phyloP scores from a whole-genome alignment of 768 basidiomycete species.

The Rhizopogon rudus region DNA sequence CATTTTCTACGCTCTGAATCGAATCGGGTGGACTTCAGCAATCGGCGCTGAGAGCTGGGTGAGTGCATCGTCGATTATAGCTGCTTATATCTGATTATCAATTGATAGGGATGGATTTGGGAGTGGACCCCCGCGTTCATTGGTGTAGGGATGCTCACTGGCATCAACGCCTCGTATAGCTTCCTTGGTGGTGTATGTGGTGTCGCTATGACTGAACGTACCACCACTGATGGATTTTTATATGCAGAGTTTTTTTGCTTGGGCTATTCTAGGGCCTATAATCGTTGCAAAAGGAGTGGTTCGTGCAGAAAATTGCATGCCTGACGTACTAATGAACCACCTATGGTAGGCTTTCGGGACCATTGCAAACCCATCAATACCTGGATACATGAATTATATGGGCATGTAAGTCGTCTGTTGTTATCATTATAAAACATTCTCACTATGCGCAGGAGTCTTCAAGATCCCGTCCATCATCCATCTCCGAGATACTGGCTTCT shows the following conservation, averaged over 20 bases:
- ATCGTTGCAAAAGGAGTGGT: conserved; percentile 43
- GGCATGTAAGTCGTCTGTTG: neutral
- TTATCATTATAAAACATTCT: neutral
- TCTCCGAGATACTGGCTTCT: conserved; percentile 53
- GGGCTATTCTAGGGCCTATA: conserved; percentile 55
- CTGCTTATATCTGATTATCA: neutral
- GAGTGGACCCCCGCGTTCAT: conserved; percentile 47
- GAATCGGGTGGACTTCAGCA: conserved; percentile 51
- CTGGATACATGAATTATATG: conserved; percentile 3
- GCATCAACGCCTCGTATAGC: conserved; percentile 49
- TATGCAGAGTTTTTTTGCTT: conserved; percentile 46
- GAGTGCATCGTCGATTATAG: conserved; percentile 4
- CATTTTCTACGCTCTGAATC: conserved; percentile 55
- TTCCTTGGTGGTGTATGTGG: conserved; percentile 35
- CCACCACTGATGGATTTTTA: conserved; percentile 1
- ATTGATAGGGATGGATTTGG: conserved; percentile 2
- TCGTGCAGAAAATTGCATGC: neutral
- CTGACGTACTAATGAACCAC: neutral
- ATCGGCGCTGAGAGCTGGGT: conserved; percentile 55
- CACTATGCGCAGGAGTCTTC: conserved; percentile 27
- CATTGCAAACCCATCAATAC: neutral
- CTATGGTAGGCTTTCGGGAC: neutral
- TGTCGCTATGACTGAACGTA: neutral
- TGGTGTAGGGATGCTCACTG: conserved; percentile 51
- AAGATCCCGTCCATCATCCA: conserved; percentile 35